Conservation (phyloP, 139 green algal species). For the Chlorella ohadii region DNA sequence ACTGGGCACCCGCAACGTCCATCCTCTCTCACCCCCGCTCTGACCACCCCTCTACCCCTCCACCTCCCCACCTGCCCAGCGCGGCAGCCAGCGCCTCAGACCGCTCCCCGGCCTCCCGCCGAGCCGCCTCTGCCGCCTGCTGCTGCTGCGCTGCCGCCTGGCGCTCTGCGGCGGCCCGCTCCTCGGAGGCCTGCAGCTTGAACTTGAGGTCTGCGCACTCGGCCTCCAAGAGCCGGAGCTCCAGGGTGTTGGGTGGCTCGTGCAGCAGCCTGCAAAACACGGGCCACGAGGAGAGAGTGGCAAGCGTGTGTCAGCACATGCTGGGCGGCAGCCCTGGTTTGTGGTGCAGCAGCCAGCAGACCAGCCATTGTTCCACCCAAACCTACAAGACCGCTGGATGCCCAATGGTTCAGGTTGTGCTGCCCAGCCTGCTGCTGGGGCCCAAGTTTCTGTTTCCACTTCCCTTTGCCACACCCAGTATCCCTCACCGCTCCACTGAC, state of each 20-base stretch:
- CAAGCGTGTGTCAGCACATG: no score
- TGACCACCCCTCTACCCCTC: background rate
- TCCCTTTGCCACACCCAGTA: no score
- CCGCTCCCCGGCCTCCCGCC: background rate
- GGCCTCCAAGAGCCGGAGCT: conserved; percentile 37
- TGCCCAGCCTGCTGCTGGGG: no score
- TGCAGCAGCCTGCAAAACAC: conserved; percentile 12
- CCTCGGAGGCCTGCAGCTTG: conserved; percentile 24
- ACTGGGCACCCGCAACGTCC: background rate
- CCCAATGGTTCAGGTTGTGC: no score
- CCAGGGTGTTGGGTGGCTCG: conserved; percentile 13
- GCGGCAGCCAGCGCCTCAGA: background rate
- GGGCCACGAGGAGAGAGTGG: no score
- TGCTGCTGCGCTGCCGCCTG: background rate
- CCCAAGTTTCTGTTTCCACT: no score
- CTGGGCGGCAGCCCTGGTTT: no score
- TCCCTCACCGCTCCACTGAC: conserved; percentile 19
- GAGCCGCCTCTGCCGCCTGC: background rate
- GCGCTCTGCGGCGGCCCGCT: background rate
- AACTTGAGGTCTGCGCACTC: conserved; percentile 25
- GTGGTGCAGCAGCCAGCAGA: no score
- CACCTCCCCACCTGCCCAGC: background rate
- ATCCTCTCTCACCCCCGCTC: background rate
- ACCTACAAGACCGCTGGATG: no score
- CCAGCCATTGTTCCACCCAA: no score